Conservation (phyloP, 2,329 filamentous ascomycete genomes). For the Trichoderma gracile region DNA sequence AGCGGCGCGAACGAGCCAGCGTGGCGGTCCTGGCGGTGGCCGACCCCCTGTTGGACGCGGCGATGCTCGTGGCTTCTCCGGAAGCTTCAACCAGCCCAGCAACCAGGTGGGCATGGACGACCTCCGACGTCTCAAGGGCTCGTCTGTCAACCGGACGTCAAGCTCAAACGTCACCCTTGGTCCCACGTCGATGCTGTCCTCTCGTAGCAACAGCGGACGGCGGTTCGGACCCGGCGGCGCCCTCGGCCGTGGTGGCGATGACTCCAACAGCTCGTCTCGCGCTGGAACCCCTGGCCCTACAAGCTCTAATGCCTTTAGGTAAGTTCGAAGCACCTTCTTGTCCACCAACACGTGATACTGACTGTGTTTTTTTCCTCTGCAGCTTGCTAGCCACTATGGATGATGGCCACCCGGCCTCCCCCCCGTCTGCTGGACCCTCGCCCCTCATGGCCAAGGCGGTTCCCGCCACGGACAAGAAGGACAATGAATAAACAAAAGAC, state of each 20-base stretch:
- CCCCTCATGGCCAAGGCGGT: conserved; percentile 65
- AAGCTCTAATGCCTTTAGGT: conserved; percentile 93
- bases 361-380: neutral
- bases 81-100: conserved; percentile 69
- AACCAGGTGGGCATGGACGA: conserved; percentile 93
- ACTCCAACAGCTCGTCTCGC: conserved; percentile 84
- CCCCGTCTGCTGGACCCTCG: conserved; percentile 67
- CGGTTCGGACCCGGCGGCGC: conserved; percentile 74
- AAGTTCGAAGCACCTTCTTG: conserved; percentile 42
- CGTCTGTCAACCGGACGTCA: conserved; percentile 56
- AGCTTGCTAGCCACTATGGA: conserved; percentile 64
- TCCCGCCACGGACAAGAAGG: conserved; percentile 58
- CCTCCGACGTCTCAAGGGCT: conserved; percentile 74
- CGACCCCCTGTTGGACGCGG: conserved; percentile 77
- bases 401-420: conserved; percentile 65
- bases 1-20: conserved; percentile 58
- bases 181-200: conserved; percentile 82
- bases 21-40: conserved; percentile 66
- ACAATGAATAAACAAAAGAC: conserved; percentile 44
- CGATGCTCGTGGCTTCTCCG: conserved; percentile 82
- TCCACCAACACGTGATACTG: neutral
- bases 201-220: conserved; percentile 88
- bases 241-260: conserved; percentile 73
- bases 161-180: conserved; percentile 69
- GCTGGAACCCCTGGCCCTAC: conserved; percentile 77